A percentile compares a stretch with the other conserved stretches of the same genome.
These are phyloP conservation scores for Penicillium brasilianum DNA, from an alignment of 2,329 filamentous ascomycete genomes.

Conservation along the genomic window DNA sequence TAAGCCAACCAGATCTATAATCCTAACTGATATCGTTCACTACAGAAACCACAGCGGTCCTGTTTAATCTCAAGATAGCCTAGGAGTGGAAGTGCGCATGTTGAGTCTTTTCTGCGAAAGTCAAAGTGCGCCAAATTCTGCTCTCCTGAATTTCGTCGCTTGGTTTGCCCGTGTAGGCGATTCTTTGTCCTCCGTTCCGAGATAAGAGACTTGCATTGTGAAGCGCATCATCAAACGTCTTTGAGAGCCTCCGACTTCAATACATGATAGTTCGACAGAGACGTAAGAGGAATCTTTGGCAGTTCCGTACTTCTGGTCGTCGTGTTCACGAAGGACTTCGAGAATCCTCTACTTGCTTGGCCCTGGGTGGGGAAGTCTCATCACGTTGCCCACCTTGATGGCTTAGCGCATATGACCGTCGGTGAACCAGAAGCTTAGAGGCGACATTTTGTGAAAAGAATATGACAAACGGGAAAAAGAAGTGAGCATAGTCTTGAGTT, in stretches of 20 bases:
- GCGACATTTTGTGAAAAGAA: background rate
- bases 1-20: too few relatives aligned
- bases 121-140: too few relatives aligned
- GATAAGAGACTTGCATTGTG: background rate
- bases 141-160: background rate
- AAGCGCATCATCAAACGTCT: background rate
- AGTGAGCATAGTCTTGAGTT: background rate
- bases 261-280: background rate
- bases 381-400: background rate
- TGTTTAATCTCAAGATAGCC: too few relatives aligned
- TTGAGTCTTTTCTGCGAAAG: too few relatives aligned
- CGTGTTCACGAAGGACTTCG: background rate
- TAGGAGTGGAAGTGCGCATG: too few relatives aligned
- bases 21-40: too few relatives aligned
- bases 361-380: background rate
- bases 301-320: background rate
- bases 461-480: background rate
- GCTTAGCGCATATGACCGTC: background rate
- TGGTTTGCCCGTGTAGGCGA: background rate
- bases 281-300: background rate
- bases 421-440: background rate
- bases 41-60: too few relatives aligned
- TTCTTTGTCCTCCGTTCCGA: background rate
- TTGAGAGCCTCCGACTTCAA: background rate
- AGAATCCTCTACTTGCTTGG: background rate